phyloP scores from a whole-genome alignment of 208 protist genomes.

The Trypanosoma scelopori region DNA sequence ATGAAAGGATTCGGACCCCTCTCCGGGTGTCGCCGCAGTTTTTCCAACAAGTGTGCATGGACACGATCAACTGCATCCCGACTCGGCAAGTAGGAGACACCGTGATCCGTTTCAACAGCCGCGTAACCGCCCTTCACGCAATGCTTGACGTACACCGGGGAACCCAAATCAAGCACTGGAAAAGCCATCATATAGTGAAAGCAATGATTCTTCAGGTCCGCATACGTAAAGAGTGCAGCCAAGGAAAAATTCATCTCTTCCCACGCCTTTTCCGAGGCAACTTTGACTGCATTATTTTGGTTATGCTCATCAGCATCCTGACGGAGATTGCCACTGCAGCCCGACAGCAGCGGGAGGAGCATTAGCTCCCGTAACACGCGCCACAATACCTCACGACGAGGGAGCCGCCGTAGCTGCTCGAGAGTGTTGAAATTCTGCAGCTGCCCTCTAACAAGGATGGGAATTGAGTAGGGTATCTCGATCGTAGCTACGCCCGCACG shows the following conservation, averaged over 20 bases:
- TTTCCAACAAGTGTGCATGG: conserved; percentile 29
- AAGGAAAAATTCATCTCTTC: conserved; percentile 38
- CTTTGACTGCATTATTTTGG: not conserved
- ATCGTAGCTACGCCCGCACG: too few species aligned
- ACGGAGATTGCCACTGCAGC: not conserved
- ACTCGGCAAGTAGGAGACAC: conserved; percentile 17
- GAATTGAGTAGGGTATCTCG: not conserved
- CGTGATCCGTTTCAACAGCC: conserved; percentile 20
- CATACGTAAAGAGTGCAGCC: conserved; percentile 89
- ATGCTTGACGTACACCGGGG: conserved; percentile 28
- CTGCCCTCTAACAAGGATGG: conserved; percentile 20
- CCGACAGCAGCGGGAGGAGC: conserved; percentile 28
- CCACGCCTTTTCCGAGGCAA: conserved; percentile 30
- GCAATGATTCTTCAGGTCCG: conserved; percentile 94
- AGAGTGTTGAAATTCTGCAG: conserved; percentile 46
- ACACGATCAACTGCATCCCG: conserved; percentile 22
- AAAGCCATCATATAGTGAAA: conserved; percentile 95
- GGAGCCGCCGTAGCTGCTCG: conserved; percentile 18
- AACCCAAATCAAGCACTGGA: conserved; percentile 65
- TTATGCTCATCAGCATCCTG: conserved; percentile 19
- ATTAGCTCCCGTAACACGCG: conserved; percentile 21
- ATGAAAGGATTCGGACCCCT: conserved; percentile 54
- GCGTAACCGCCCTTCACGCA: conserved; percentile 15
- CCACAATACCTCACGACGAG: conserved; percentile 25
- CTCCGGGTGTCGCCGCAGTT: conserved; percentile 29